Evolutionary conservation across 768 basidiomycete species (phyloP).

Genomic region (Nidularia sp.): DNA sequence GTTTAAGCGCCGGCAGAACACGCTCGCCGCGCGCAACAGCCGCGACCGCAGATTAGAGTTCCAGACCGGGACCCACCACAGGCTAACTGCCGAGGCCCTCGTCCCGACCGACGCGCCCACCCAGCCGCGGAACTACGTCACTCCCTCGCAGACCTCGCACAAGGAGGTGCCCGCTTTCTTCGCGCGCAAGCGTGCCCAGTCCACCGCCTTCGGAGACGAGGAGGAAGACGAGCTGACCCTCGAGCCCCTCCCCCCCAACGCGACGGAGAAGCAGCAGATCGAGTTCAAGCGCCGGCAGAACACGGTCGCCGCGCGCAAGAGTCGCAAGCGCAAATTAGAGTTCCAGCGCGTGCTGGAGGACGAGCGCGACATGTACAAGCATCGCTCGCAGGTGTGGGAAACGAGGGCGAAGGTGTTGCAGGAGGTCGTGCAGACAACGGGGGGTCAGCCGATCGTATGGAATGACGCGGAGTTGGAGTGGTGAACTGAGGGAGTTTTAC

Average conservation of each 20-base stretch:
- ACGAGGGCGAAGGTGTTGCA: slow-evolving; percentile 35
- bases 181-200: slow-evolving; percentile 57
- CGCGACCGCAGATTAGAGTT: slow-evolving; percentile 73
- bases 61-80: slow-evolving; percentile 74
- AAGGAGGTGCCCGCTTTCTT: slow-evolving; percentile 70
- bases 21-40: slow-evolving; percentile 72
- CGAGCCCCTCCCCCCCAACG: slow-evolving; percentile 27
- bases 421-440: slow-evolving; percentile 30
- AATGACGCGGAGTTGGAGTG: not conserved
- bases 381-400: slow-evolving; percentile 56
- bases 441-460: not conserved
- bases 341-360: slow-evolving; percentile 61
- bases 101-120: slow-evolving; percentile 74
- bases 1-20: slow-evolving; percentile 77
- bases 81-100: slow-evolving; percentile 55
- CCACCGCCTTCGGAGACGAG: slow-evolving; percentile 39
- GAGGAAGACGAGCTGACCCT: slow-evolving; percentile 45
- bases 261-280: slow-evolving; percentile 59
- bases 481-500: slow-evolving; percentile 17
- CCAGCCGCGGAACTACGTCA: slow-evolving; percentile 63
- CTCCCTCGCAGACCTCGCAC: slow-evolving; percentile 65
- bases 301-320: slow-evolving; percentile 74
- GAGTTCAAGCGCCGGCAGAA: slow-evolving; percentile 78
- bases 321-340: slow-evolving; percentile 70
- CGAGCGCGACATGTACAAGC: slow-evolving; percentile 35